Evolutionary conservation across 371 early-diverging fungal genomes (phyloP), one percentile per base, ranked within the genome.

Genomic region (Blyttiomyces sp.): DNA sequence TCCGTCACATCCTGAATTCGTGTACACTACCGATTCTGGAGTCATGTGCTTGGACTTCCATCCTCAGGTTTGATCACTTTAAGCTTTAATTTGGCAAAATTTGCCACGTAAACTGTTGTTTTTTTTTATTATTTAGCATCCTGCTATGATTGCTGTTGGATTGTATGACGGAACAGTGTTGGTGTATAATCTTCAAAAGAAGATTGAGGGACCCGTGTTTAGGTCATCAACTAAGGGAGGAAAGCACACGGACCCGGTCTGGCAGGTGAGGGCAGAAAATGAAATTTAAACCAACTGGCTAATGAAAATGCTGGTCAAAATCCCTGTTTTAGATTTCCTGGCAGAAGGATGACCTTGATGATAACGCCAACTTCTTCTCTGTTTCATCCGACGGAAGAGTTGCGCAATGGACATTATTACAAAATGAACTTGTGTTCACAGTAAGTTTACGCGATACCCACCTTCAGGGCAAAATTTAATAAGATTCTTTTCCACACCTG

Each of bases 301-400:
- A n/a, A n/a, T n/a, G n/a, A n/a, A n/a, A n/a, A n/a, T n/a, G n/a
- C n/a, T n/a, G n/a, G n/a, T n/a, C n/a, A n/a, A n/a, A n/a, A n/a
- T n/a, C n/a, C n/a, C 23, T 35, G 19, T 28, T n/a, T 4, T n/a
- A 76, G 74, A 72, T 82, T 9, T 69, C 64, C 39, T 84, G 84
- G 84, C 82, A 82, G 75, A 75, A 76, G 43, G 83, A 84, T 43
- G 84, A 84, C 63, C 60, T 84, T 31, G 81, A 84, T 59, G 84
- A 77, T 59, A 81, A 84, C 54, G 63, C 71, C 9, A 81, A 79
- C 59, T 84, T 84, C 59, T 82, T 71, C 58, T 79, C 81, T 13
- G 70, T 84, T 7, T 77, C 78, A 0, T 73, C 80, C 4, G 84
- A 84, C 51, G 84, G 84, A 19, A 59, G 77, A 9, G 75, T 84